Evolutionary conservation across 345 rosid genomes (phyloP), one percentile per base, ranked within the genome.

Genomic region (Syzygium jambos): DNA sequence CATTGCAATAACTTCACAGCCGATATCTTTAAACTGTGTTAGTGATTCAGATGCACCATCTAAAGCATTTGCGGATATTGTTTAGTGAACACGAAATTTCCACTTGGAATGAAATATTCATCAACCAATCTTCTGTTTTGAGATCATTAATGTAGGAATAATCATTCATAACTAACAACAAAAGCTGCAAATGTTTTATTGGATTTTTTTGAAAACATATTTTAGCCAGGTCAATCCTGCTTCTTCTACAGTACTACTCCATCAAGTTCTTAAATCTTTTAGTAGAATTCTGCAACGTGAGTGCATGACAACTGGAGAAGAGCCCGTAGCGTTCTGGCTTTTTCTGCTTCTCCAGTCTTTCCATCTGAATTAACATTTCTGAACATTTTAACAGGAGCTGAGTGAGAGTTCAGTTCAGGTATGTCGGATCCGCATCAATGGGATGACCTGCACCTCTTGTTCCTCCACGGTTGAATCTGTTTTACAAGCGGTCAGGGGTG

Each of bases 361-460:
- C 55, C 54, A n/a, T 84, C 34, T 29, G 8, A n/a, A 84, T 19
- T 54, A 52, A 84, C 57, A 22, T 25, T 9, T 52, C 46, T 51
- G 46, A 52, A 52, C 85, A 49, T n/a, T 46, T 13, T 87, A 89
- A 84, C 95, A 92, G 61, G 96, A 95, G 52, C 89, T 87, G 49
- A 90, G 63, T 88, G 94, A 94, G 86, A 92, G 88, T 21, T 25
- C 51, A 25, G 87, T 91, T 93, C 98, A 92, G 91, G 94, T 94
- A 25, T 96, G 99, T 85, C 87, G 96, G 6, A 92, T 96, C 27
- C 93, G 90, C 56, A 93, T 95, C 14, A 94, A 88, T n/a, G 97
- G 99, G 88, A 96, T 96, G 98, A 93, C 97, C 27, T 95, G 99
- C 90, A 92, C 98, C 51, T 90, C 98, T 17, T 96, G 98, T 90